Conservation (phyloP, 306 rosid genomes). For the Myrica gale region DNA sequence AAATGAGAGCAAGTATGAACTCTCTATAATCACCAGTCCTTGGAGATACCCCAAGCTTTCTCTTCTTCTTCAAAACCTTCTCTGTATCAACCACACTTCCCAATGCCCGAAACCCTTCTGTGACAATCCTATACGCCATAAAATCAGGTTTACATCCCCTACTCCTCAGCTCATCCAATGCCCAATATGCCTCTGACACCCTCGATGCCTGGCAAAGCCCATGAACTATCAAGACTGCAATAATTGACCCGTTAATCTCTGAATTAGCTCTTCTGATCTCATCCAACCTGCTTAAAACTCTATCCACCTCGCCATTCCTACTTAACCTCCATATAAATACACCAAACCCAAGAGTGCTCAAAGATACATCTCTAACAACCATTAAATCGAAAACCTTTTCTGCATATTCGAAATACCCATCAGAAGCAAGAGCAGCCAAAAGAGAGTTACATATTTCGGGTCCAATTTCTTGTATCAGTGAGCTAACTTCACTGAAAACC, state of each 20-base stretch:
- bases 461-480: constrained; percentile 38
- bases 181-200: constrained; percentile 53
- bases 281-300: constrained; percentile 46
- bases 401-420: constrained; percentile 53
- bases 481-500: constrained; percentile 34
- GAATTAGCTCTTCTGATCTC: constrained; percentile 45
- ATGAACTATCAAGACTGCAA: constrained; percentile 61
- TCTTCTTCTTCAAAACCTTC: constrained; percentile 80
- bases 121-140: constrained; percentile 80
- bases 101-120: constrained; percentile 44
- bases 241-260: constrained; percentile 65
- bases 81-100: constrained; percentile 59
- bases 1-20: constrained; percentile 55
- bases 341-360: constrained; percentile 77
- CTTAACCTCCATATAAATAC: constrained; percentile 65
- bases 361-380: constrained; percentile 38
- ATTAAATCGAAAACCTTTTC: constrained; percentile 63
- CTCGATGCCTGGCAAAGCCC: constrained; percentile 62
- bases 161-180: constrained; percentile 62
- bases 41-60: constrained; percentile 90
- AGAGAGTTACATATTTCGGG: constrained; percentile 54
- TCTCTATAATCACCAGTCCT: constrained; percentile 63
- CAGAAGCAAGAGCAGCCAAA: constrained; percentile 68
- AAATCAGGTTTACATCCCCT: constrained; percentile 89
- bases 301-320: constrained; percentile 38